A percentile compares a stretch with the other conserved stretches of the same genome.
These are phyloP conservation scores for Kuraishia hungarica DNA, from an alignment of 805 yeast genomes.

Conservation along the genomic window DNA sequence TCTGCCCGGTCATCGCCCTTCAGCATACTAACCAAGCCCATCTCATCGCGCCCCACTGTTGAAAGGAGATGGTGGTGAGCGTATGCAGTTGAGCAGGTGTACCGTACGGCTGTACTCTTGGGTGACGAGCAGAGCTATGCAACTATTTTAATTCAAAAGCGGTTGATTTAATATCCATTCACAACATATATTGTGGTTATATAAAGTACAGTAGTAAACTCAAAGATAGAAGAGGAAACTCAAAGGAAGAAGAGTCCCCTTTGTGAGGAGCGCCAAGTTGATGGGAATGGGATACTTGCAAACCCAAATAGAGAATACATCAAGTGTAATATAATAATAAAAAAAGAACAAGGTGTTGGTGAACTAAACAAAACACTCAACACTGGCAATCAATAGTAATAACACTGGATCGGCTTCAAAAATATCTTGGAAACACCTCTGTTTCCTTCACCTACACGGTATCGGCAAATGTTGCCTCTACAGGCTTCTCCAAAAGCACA, in stretches of 20 bases:
- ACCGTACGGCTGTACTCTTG: too few species aligned
- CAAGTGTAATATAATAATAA: too few species aligned
- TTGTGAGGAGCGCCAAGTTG: background rate
- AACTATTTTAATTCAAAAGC: background rate
- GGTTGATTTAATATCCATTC: too few species aligned
- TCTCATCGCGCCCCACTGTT: background rate
- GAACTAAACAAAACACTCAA: too few species aligned
- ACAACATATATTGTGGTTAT: background rate
- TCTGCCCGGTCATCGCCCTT: too few species aligned
- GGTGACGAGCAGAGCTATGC: too few species aligned
- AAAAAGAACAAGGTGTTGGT: too few species aligned
- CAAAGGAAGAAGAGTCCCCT: background rate
- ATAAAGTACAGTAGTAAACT: background rate
- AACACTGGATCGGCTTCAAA: too few species aligned
- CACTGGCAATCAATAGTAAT: too few species aligned
- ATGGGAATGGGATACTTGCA: background rate
- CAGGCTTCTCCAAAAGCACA: slow-evolving; percentile 86
- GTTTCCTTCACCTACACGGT: slow-evolving; percentile 21
- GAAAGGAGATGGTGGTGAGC: background rate
- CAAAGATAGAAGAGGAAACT: background rate
- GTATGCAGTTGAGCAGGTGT: background rate
- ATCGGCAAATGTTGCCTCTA: slow-evolving; percentile 90
- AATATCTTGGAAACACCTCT: too few species aligned
- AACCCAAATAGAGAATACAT: too few species aligned
- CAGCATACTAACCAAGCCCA: background rate